A percentile compares a stretch with the other conserved stretches of the same genome.
Evolutionary conservation across 129 eudicot genomes (phyloP).

Genomic region (Saposhnikovia divaricata): DNA sequence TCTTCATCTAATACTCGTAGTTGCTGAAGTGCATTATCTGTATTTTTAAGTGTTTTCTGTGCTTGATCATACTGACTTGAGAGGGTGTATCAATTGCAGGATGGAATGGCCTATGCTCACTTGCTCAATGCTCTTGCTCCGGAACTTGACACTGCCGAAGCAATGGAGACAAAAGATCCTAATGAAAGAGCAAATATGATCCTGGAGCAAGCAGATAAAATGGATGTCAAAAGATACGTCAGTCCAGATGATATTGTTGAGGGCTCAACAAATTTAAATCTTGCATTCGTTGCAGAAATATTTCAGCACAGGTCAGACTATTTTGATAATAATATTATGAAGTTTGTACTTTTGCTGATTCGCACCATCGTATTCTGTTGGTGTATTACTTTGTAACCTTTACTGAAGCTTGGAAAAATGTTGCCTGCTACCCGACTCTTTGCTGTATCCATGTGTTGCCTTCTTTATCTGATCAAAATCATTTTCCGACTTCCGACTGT

Average conservation of each 20-base stretch:
- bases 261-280: conserved; percentile 60
- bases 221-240: conserved; percentile 56
- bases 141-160: conserved; percentile 35
- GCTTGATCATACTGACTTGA: background rate
- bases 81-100: conserved; percentile 23
- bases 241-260: conserved; percentile 57
- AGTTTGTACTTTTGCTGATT: background rate
- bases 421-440: background rate
- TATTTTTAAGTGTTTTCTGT: background rate
- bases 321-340: background rate
- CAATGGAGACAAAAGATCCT: conserved; percentile 52
- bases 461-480: background rate
- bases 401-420: background rate
- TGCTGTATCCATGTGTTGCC: background rate
- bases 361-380: background rate
- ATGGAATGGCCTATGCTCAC: conserved; percentile 66
- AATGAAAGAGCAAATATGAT: conserved; percentile 54
- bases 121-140: conserved; percentile 68
- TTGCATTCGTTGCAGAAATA: conserved; percentile 63
- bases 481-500: background rate
- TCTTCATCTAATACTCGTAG: background rate
- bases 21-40: background rate
- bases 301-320: conserved; percentile 48
- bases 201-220: conserved; percentile 54
- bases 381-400: background rate